These are phyloP conservation scores for Eucalyptus polybractea DNA, from an alignment of 345 rosid genomes.

Conservation along the genomic window DNA sequence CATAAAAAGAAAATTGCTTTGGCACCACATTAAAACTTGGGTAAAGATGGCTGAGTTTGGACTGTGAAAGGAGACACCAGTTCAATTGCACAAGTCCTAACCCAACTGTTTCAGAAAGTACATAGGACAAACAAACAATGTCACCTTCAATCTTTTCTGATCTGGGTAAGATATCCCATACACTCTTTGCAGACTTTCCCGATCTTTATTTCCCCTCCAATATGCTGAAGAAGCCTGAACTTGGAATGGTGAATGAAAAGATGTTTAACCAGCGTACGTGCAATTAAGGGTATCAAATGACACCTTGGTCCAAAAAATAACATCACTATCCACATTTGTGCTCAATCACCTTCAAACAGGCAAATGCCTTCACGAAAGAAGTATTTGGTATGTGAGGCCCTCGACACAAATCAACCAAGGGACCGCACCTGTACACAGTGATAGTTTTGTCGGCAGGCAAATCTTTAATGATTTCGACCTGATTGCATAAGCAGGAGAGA, in stretches of 20 bases:
- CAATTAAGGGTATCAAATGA: background rate
- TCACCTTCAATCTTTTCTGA: constrained; percentile 71
- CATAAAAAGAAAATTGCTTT: background rate
- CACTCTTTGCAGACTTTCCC: constrained; percentile 95
- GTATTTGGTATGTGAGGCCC: constrained; percentile 99
- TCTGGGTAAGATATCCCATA: constrained; percentile 98
- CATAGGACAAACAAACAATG: background rate
- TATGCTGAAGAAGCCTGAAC: constrained; percentile 95
- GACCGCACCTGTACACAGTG: constrained; percentile 96
- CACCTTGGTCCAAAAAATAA: background rate
- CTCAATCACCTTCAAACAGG: constrained; percentile 67
- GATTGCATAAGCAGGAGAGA: constrained; percentile 1
- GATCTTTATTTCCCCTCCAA: constrained; percentile 87
- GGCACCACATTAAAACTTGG: background rate
- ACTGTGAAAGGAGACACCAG: background rate
- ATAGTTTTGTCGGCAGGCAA: constrained; percentile 87
- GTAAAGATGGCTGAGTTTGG: background rate
- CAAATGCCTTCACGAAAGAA: constrained; percentile 89
- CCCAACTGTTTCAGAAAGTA: background rate
- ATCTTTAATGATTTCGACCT: constrained; percentile 87
- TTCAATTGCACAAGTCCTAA: background rate
- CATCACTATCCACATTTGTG: background rate
- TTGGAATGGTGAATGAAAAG: background rate
- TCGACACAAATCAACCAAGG: constrained; percentile 92
- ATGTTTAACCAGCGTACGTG: background rate